Evolutionary conservation across 805 yeast species (phyloP), one percentile per base, ranked within the genome.

Genomic region (Yarrowia divulgata): DNA sequence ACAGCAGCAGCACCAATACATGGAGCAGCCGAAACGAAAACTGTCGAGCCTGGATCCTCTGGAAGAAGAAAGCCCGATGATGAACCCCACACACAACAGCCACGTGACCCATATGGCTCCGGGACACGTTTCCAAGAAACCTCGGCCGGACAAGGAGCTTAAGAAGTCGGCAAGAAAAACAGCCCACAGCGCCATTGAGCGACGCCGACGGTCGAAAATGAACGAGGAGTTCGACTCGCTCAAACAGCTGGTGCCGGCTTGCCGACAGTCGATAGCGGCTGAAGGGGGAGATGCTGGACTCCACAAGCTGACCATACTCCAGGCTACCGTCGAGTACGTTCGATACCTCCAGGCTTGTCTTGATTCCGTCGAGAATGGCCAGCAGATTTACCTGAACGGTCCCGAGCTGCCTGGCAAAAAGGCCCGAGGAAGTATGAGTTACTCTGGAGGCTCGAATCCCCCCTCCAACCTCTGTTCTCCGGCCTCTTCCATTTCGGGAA

Each of bases 151-250:
- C 54, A 49, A 60, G 5, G 86, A 81, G 57, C 77, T 78, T 71
- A 81, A 84, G 69, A 80, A 81, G 69, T 78, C 80, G 64, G 86
- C 85, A 54, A 80, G 85, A 52, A 85, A 84, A 72, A 80, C 83
- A 12, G 87, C 88, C 16, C 97, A 91, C 76, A 88, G 93, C 2
- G 87, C 89, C 49, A 91, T 91, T 70, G 97, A 91, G 77, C 89
- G 91, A 74, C 85, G 90, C 73, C 82, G 97, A 73, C 80, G 97
- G 71, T 85, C 88, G 67, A 89, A 90, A 75, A 89, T 91, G 82
- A 91, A 91, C 77, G 81, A 93, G 68, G 95, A 91, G 77, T 91
- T 90, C 75, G 95, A 90, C 75, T 91, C 93, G 1, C 82, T 91
- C 72, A 89, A 90, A 75, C 87, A 84, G 74, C 78, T 91, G 66